These are phyloP conservation scores for Pythium vanterpoolii DNA, from an alignment of 352 stramenopile species.

Conservation along the genomic window DNA sequence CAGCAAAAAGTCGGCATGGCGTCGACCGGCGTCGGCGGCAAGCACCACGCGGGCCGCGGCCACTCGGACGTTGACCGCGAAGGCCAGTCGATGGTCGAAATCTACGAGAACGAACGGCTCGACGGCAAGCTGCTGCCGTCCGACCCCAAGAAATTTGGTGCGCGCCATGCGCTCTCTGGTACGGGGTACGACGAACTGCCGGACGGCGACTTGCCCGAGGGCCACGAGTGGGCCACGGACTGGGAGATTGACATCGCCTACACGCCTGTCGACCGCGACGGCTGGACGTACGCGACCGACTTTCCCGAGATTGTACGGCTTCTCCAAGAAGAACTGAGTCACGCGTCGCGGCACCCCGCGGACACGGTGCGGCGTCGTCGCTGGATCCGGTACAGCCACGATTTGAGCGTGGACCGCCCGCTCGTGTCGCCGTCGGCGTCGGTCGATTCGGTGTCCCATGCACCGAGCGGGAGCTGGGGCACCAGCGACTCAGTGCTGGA, in stretches of 20 bases:
- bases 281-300: conserved; percentile 83
- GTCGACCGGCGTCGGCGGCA: conserved; percentile 8
- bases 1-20: conserved; percentile 37
- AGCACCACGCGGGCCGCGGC: conserved; percentile 22
- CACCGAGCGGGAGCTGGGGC: conserved; percentile 48
- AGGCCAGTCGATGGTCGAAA: conserved; percentile 65
- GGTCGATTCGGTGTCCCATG: conserved; percentile 37
- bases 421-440: conserved; percentile 54
- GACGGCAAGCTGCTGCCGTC: conserved; percentile 66
- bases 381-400: conserved; percentile 66
- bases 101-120: conserved; percentile 86
- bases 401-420: conserved; percentile 30
- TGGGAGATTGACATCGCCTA: conserved; percentile 86
- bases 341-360: conserved; percentile 76
- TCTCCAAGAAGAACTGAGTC: conserved; percentile 75
- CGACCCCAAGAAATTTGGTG: conserved; percentile 74
- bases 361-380: conserved; percentile 73
- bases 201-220: conserved; percentile 57
- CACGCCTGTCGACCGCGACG: conserved; percentile 73
- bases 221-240: conserved; percentile 75
- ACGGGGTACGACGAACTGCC: conserved; percentile 64
- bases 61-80: conserved; percentile 64
- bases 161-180: conserved; percentile 48
- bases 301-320: conserved; percentile 76
- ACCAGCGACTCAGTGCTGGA: conserved; percentile 33